A percentile compares a stretch with the other conserved stretches of the same genome.
Evolutionary conservation across 192 early-diverging fungal species (phyloP).

Genomic region (Backusella liffmaniae): DNA sequence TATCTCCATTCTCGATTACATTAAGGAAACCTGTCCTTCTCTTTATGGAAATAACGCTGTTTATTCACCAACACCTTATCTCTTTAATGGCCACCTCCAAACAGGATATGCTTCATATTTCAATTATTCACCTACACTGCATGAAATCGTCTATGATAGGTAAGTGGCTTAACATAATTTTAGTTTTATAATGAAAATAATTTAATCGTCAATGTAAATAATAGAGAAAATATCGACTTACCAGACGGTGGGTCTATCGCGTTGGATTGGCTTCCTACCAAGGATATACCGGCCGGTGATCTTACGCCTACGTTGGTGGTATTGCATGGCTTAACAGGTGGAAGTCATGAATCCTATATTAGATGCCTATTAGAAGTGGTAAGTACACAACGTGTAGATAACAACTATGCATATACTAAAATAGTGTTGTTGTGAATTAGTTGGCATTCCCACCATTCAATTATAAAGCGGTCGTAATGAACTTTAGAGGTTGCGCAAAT

Average conservation of each 20-base stretch:
- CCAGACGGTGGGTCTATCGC: constrained; percentile 86
- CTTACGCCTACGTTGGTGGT: constrained; percentile 78
- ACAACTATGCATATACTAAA: background rate
- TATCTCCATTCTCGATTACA: constrained; percentile 32
- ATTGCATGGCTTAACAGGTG: constrained; percentile 90
- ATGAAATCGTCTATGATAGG: constrained; percentile 61
- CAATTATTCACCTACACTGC: constrained; percentile 33
- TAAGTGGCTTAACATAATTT: constrained; percentile 25
- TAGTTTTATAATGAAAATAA: background rate
- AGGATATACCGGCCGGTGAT: constrained; percentile 50
- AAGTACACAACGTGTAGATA: background rate
- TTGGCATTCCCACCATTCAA: constrained; percentile 51
- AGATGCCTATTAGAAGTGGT: constrained; percentile 65
- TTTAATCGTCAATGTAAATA: constrained; percentile 7
- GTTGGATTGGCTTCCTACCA: constrained; percentile 83
- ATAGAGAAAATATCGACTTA: constrained; percentile 52
- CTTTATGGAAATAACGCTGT: constrained; percentile 47
- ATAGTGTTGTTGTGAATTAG: background rate
- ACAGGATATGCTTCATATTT: constrained; percentile 64
- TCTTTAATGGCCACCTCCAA: constrained; percentile 80
- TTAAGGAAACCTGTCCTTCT: constrained; percentile 51
- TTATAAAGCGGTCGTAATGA: constrained; percentile 81
- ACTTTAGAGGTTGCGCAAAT: constrained; percentile 89
- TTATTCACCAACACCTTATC: constrained; percentile 71
- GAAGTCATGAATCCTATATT: constrained; percentile 90